phyloP scores from a whole-genome alignment of 225 moss, liverwort and hornwort species.

The Neckera pumila region DNA sequence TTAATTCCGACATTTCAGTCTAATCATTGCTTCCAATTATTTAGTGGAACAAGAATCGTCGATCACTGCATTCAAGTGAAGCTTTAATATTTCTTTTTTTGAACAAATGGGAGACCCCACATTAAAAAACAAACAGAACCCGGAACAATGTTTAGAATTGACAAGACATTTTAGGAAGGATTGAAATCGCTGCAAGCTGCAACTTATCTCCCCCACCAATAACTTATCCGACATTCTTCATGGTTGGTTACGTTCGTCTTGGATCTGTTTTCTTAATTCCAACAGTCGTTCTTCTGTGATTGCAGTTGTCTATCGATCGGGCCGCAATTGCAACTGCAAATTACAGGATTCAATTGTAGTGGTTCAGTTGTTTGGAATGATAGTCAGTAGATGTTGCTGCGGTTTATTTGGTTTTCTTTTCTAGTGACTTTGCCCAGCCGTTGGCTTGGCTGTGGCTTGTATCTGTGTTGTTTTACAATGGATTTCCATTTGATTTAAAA shows the following conservation, averaged over 20 bases:
- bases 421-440: too few species aligned
- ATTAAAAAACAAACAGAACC: too few species aligned
- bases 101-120: too few species aligned
- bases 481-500: too few species aligned
- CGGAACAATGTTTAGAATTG: background rate
- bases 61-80: too few species aligned
- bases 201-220: background rate
- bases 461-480: too few species aligned
- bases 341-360: too few species aligned
- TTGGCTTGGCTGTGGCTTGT: too few species aligned
- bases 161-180: background rate
- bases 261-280: background rate
- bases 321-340: background rate
- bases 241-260: background rate
- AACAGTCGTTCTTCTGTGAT: too few species aligned
- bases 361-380: background rate
- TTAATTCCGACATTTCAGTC: background rate
- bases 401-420: too few species aligned
- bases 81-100: too few species aligned
- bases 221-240: too few species aligned
- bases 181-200: background rate
- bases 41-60: background rate
- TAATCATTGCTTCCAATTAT: background rate
- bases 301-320: background rate
- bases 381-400: background rate